Evolutionary conservation across 164 flowering plant species (phyloP), one percentile per base, ranked within the genome.

Genomic region (Vitis rotundifolia): DNA sequence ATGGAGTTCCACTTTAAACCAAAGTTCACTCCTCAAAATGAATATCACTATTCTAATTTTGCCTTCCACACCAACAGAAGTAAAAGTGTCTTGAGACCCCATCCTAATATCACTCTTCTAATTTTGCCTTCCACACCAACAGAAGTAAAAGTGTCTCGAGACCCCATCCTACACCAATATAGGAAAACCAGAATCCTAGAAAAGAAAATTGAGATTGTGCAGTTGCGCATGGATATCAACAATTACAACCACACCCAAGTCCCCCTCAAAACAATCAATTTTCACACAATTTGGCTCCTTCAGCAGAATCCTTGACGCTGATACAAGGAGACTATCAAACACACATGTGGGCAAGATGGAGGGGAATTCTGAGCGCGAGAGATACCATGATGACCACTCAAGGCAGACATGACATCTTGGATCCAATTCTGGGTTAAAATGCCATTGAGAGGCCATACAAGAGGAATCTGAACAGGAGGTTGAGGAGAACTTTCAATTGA

Each of bases 1-100:
- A 22, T 22, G 26, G 0, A 22, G 26, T 22, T 22, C 26, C 26
- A 22, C 26, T 22, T 22, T 22, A 22, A 22, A 22, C 26, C 26
- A 22, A 22, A 22, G 26, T 22, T 22, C 16, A 57, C 47, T 56
- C 37, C 5, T 29, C 22, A 26, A 14, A 69, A 22, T 9, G 31
- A 56, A 9, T 10, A 49, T 1, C 7, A 58, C 48, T 11, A 37
- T 22, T 18, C 29, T 44, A 5, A 66, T 8, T n/a, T 50, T 74
- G 63, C 80, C 80, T 77, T 77, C 80, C 80, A 73, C 3, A 77
- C 80, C 68, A 70, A 57, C 48, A 77, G 48, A 28, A 77, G 57
- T 22, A 73, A 44, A 19, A 73, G 59, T 10, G 74, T 69, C 66
- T 77, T 77, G 9, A 77, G 28, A 47, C 77, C 70, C 77, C 71